phyloP scores from a whole-genome alignment of 192 early-diverging fungal genomes.

The Backusella circina region DNA sequence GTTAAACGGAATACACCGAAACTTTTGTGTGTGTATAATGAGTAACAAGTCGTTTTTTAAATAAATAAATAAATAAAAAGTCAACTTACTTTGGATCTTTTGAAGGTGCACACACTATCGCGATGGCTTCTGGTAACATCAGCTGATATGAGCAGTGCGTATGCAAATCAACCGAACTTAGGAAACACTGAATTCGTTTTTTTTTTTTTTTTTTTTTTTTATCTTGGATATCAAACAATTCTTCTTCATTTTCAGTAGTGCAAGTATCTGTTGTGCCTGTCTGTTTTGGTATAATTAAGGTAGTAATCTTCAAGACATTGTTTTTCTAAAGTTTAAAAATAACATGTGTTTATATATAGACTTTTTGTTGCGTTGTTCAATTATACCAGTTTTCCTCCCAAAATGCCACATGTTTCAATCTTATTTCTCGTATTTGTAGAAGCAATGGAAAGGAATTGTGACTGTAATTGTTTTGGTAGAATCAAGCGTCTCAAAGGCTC shows the following conservation, averaged over 20 bases:
- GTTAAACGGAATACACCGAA: slow-evolving; percentile 86
- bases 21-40: too few species aligned
- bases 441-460: slow-evolving; percentile 71
- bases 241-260: slow-evolving; percentile 79
- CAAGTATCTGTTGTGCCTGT: slow-evolving; percentile 84
- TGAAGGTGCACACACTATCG: slow-evolving; percentile 82
- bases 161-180: slow-evolving; percentile 90
- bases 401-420: slow-evolving; percentile 86
- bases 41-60: slow-evolving; percentile 62
- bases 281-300: slow-evolving; percentile 88
- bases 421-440: slow-evolving; percentile 68
- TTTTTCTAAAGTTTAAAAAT: slow-evolving; percentile 32
- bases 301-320: slow-evolving; percentile 63
- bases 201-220: too few species aligned
- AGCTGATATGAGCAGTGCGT: slow-evolving; percentile 90
- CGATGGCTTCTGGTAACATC: slow-evolving; percentile 89
- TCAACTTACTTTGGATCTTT: slow-evolving; percentile 55
- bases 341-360: background rate
- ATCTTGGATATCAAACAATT: slow-evolving; percentile 75
- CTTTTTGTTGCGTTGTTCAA: background rate
- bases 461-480: slow-evolving; percentile 62
- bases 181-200: slow-evolving; percentile 77
- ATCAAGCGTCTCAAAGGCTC: slow-evolving; percentile 61
- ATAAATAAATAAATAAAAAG: background rate
- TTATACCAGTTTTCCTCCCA: slow-evolving; percentile 69